Conservation (phyloP, 2,329 filamentous ascomycete genomes). For the Proliferodiscus dingleyae region DNA sequence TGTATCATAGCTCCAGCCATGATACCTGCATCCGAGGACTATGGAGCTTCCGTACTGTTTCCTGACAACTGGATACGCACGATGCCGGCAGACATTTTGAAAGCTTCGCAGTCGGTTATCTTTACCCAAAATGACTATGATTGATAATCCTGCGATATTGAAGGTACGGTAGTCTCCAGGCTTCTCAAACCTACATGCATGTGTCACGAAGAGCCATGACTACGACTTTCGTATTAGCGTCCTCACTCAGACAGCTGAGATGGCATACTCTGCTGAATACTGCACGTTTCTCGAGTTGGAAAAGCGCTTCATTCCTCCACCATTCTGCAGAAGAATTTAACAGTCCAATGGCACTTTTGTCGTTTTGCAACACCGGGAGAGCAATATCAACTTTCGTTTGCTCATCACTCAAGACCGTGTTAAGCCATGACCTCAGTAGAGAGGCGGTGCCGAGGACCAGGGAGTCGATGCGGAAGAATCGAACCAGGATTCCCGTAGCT, state of each 20-base stretch:
- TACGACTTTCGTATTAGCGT: slow-evolving; percentile 3
- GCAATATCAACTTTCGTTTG: background rate
- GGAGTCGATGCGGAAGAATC: background rate
- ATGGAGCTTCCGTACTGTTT: slow-evolving; percentile 27
- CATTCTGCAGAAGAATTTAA: slow-evolving; percentile 6
- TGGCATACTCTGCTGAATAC: slow-evolving; percentile 29
- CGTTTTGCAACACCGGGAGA: background rate
- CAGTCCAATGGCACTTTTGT: background rate
- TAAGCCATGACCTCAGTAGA: background rate
- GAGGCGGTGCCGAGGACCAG: background rate
- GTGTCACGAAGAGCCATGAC: slow-evolving; percentile 27
- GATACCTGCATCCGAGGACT: slow-evolving; percentile 28
- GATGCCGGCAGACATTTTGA: slow-evolving; percentile 30
- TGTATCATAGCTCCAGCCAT: slow-evolving; percentile 29
- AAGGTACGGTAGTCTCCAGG: slow-evolving; percentile 29
- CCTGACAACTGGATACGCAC: slow-evolving; percentile 27
- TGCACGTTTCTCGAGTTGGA: slow-evolving; percentile 24
- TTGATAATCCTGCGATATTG: slow-evolving; percentile 24
- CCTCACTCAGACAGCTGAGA: too few relatives aligned
- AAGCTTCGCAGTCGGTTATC: slow-evolving; percentile 24
- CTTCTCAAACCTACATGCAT: slow-evolving; percentile 24
- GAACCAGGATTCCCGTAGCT: background rate
- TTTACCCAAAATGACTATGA: slow-evolving; percentile 28
- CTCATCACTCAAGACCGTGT: background rate
- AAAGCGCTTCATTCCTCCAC: slow-evolving; percentile 23